Base-by-base conservation (phyloP, 2,329 filamentous ascomycete genomes). In the Fusarium concolor region DNA sequence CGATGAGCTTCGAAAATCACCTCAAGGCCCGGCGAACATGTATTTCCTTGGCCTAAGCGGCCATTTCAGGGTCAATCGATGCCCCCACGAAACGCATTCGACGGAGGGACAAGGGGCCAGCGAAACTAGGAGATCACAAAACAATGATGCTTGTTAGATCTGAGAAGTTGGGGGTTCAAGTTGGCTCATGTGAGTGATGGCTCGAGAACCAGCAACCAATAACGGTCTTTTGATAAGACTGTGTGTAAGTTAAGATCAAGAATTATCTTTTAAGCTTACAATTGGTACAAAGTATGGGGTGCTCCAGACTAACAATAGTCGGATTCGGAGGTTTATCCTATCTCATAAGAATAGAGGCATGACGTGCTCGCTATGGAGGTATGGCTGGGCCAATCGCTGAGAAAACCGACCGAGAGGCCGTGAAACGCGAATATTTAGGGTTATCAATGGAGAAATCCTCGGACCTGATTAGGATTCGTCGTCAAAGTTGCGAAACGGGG, bases 1-100 rank as follows among this genome's bases (percentile, higher is more conserved):
- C 56, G 64, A 74, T 74, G 70, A 29, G 37, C 52, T 49, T 55
- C 38, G 18, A 15, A 62, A 66, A 74, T 74, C 70, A 73, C 71
- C 68, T 73, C 66, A 73, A 64, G 49, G 14, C 39, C 55, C 47
- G 56, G 58, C 44, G 39, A 68, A 20, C 45, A 14, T 42, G 52
- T 42, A 6, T 41, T 50, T 44, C 28, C 11, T 51, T 22, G 42
- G 26, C 10, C 43, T 51, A 10, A 18, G 39, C 12, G 45, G 31
- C 50, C 29, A 17, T 31, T 29, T 18, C n/a, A 52, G 60, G 53
- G 41, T 52, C 20, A 33, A 37, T 20, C 28, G n/a, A 37, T 22
- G 14, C 46, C 62, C 31, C 49, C 15, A 41, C 26, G 22, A 10
- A 24, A 10, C 38, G 20, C 4, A 14, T 12, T 12, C 11, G 5